These are phyloP conservation scores for Smallanthus sonchifolius DNA, from an alignment of 129 eudicot genomes.

Conservation along the genomic window DNA sequence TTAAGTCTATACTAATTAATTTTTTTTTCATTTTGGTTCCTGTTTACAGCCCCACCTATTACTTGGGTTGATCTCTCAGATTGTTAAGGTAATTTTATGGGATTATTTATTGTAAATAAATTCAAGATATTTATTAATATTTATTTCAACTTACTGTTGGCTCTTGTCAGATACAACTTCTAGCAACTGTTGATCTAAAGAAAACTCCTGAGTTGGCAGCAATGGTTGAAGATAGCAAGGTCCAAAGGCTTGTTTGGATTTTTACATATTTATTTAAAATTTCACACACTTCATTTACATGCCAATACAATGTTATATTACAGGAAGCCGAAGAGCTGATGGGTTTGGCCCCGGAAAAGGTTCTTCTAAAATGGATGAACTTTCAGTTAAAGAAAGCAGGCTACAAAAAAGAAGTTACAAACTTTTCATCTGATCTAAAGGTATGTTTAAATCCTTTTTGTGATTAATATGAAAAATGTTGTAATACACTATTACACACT, in stretches of 20 bases:
- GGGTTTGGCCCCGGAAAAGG: constrained; percentile 65
- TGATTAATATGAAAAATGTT: background rate
- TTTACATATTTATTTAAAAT: background rate
- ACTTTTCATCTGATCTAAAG: constrained; percentile 61
- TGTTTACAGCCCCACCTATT: constrained; percentile 58
- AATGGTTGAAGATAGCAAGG: constrained; percentile 69
- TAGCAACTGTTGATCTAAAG: constrained; percentile 55
- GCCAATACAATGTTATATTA: background rate
- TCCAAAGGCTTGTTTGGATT: constrained; percentile 22
- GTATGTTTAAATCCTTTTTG: constrained; percentile 18
- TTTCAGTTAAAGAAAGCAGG: constrained; percentile 60
- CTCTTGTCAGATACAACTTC: constrained; percentile 56
- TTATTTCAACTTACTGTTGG: constrained; percentile 10
- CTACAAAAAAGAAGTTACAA: constrained; percentile 54
- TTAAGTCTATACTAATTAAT: constrained; percentile 22
- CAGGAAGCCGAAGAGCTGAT: constrained; percentile 71
- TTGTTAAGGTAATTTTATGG: constrained; percentile 49
- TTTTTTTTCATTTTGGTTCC: constrained; percentile 15
- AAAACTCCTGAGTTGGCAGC: constrained; percentile 69
- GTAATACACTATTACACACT: background rate
- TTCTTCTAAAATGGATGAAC: constrained; percentile 68
- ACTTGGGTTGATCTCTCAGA: constrained; percentile 73
- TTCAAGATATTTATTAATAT: background rate
- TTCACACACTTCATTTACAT: background rate
- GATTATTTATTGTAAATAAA: background rate